Percentiles rank a stretch among this genome's conserved stretches.
These are phyloP conservation scores for Arthrobotrys sphaeroides DNA, from an alignment of 2,329 filamentous ascomycete species.

Conservation along the genomic window DNA sequence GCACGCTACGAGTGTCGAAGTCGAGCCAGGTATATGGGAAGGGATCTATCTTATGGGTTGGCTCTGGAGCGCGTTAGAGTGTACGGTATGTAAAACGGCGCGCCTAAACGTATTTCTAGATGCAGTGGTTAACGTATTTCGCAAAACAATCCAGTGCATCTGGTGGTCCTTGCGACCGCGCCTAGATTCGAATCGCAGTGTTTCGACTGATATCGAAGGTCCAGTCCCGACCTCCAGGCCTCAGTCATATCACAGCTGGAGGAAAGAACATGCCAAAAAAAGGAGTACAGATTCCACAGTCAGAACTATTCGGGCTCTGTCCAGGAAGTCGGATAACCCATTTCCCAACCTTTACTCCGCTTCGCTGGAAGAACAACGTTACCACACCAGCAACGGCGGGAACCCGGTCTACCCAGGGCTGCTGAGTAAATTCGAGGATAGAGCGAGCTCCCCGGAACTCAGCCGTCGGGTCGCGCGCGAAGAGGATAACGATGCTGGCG, in stretches of 20 bases:
- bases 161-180: constrained; percentile 36
- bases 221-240: constrained; percentile 10
- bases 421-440: constrained; percentile 35
- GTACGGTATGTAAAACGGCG: constrained; percentile 23
- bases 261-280: constrained; percentile 49
- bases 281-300: constrained; percentile 45
- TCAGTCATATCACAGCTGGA: constrained; percentile 49
- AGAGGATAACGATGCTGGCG: constrained; percentile 48
- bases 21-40: constrained; percentile 50
- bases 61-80: constrained; percentile 42
- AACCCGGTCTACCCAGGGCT: constrained; percentile 20
- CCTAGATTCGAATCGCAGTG: background rate
- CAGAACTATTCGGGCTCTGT: constrained; percentile 38
- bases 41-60: constrained; percentile 48
- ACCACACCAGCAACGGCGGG: constrained; percentile 5
- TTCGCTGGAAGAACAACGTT: constrained; percentile 3
- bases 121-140: no score
- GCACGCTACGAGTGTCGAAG: constrained; percentile 29
- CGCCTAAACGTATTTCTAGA: no score
- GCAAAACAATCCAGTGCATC: constrained; percentile 23
- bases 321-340: constrained; percentile 16
- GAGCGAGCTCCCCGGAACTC: constrained; percentile 46
- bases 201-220: background rate
- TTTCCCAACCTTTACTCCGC: constrained; percentile 17
- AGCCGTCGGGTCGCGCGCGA: constrained; percentile 38